Evolutionary conservation across 768 basidiomycete genomes (phyloP).

Genomic region (Lenzites betulinus): DNA sequence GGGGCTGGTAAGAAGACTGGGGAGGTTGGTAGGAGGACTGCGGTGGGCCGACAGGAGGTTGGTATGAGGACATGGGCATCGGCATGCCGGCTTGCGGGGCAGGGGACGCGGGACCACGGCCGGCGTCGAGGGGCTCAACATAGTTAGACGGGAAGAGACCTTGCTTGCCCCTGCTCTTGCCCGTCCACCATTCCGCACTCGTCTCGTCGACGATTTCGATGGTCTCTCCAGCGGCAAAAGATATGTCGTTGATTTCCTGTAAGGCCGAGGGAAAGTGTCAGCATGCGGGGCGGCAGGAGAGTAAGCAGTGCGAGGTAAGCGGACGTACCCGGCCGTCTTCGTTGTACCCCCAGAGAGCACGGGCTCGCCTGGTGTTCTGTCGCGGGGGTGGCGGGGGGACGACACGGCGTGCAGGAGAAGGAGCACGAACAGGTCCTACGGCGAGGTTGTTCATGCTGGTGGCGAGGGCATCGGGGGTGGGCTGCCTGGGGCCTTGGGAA

Average conservation of each 20-base stretch:
- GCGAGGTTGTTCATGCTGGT: slow-evolving; percentile 23
- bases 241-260: slow-evolving; percentile 79
- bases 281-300: background rate
- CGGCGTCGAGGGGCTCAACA: slow-evolving; percentile 56
- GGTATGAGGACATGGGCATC: slow-evolving; percentile 14
- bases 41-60: slow-evolving; percentile 31
- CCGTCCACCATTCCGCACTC: slow-evolving; percentile 89
- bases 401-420: slow-evolving; percentile 22
- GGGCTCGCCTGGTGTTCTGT: slow-evolving; percentile 38
- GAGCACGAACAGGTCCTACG: slow-evolving; percentile 12
- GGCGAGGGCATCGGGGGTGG: slow-evolving; percentile 14
- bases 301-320: background rate
- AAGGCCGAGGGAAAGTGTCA: background rate
- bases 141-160: slow-evolving; percentile 81
- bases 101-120: slow-evolving; percentile 21
- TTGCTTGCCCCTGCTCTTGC: slow-evolving; percentile 58
- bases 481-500: slow-evolving; percentile 21
- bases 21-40: no score
- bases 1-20: background rate
- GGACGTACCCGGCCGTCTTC: slow-evolving; percentile 51
- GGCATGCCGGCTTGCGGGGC: slow-evolving; percentile 21
- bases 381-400: slow-evolving; percentile 24
- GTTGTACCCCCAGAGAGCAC: slow-evolving; percentile 69
- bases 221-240: slow-evolving; percentile 73
- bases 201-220: slow-evolving; percentile 80